Evolutionary conservation across 2,329 filamentous ascomycete genomes (phyloP), one percentile per base, ranked within the genome.

Genomic region (Ceratocystis eucalypticola): DNA sequence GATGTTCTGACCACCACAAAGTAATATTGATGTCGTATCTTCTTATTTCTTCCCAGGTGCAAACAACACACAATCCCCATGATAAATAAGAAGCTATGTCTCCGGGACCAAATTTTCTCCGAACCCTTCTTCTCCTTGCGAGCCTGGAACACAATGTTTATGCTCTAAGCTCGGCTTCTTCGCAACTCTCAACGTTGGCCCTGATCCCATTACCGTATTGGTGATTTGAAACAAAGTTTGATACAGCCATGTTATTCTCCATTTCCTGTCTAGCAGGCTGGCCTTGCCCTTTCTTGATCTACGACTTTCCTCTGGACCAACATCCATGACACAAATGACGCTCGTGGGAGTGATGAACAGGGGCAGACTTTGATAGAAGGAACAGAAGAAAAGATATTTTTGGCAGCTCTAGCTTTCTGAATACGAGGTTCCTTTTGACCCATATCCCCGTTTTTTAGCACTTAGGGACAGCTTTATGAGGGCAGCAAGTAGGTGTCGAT

Each of bases 351-450:
- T 17, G 28, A 59, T 37, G 30, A 33, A 59, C 55, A 45, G 61
- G 20, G 61, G 33, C 61, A 62, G 33, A 41, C 10, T 44, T 45
- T 45, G 37, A 17, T 62, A 28, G 61, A 45, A 28, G 61, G 41
- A 20, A 15, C 37, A 46, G 61, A 12, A 48, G 10, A 48, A 62
- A 48, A 28, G 30, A 62, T 62, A 62, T 62, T 62, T 62, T 62
- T 62, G 61, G 61, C 22, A 62, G 25, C 61, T 45, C 37, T 62
- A 41, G 37, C 41, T 62, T 30, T 5, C 25, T 59, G 55, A 59
- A 59, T 59, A 59, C 55, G 55, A 59, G 55, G 17, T 59, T 30
- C 28, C 55, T 59, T 59, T 59, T 57, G 28, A 1, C n/a, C 25
- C 28, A n/a, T 30, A n/a, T 10, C 55, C 25, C 55, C 30, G 55